Base-by-base conservation (phyloP, 2,329 filamentous ascomycete genomes). In the Phyllosticta capitalensis region DNA sequence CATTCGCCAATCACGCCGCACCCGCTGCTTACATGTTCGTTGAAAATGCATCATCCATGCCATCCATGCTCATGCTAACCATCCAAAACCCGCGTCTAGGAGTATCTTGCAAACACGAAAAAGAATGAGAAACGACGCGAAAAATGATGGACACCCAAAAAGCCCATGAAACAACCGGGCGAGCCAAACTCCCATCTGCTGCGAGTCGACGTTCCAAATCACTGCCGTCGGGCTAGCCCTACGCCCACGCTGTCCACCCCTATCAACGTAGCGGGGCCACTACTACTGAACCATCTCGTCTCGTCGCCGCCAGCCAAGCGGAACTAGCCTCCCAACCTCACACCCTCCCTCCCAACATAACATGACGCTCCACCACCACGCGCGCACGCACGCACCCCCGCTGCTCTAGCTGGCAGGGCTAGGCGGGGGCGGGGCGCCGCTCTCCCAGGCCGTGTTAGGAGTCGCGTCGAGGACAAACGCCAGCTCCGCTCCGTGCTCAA, bases 401-500 rank as follows among this genome's bases (percentile, higher is more conserved):
- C 24, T 26, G 7, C 24, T 26, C 24, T 45, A n/a, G n/a, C 14
- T 45, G 38, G 59, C 59, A 45, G 59, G 59, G 49, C 59, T 61
- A 9, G 59, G 59, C 24, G 61, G 52, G 56, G 58, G 9, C 53
- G 54, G 19, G 45, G 68, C 65, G 0, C 70, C 71, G 0, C 65
- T 68, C 63, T 70, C 71, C 71, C 71, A 73, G 69, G 67, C 71
- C 7, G 66, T 59, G 53, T 59, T 66, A 53, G 67, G 60, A 56
- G 71, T 66, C 4, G 19, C 56, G 1, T 71, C 69, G 2, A 74
- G 59, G 9, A 24, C 59, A 22, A 74, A 73, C 22, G 68, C 5
- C 52, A 74, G 71, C 55, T 72, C 69, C 4, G 71, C 71, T 1
- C 71, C 71, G 33, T 81, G 67, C 1, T 78, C 81, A 69, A 89